phyloP scores from a whole-genome alignment of 805 yeast genomes.

The Wickerhamomyces bovis region DNA sequence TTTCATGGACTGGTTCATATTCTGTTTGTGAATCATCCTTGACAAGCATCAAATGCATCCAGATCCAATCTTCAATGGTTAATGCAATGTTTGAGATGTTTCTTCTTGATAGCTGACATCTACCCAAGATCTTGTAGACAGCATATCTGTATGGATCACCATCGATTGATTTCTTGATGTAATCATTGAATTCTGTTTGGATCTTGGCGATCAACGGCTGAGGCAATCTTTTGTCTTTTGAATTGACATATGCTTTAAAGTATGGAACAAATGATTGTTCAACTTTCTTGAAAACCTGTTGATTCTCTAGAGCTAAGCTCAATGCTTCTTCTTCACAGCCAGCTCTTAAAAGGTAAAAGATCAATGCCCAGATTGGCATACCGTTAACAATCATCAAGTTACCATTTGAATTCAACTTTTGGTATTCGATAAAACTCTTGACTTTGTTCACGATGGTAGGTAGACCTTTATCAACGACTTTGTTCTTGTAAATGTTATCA shows the following conservation, averaged over 20 bases:
- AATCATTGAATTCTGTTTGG: conserved; percentile 77
- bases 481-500: conserved; percentile 55
- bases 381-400: conserved; percentile 68
- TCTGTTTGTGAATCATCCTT: conserved; percentile 46
- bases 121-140: conserved; percentile 86
- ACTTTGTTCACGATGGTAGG: conserved; percentile 73
- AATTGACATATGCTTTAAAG: conserved; percentile 60
- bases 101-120: conserved; percentile 66
- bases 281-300: conserved; percentile 71
- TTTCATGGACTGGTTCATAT: conserved; percentile 54
- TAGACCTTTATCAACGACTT: conserved; percentile 52
- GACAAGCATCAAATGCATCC: conserved; percentile 82
- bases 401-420: conserved; percentile 38
- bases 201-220: conserved; percentile 63
- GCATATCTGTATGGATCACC: conserved; percentile 90
- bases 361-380: conserved; percentile 88
- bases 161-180: conserved; percentile 57
- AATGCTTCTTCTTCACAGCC: conserved; percentile 79
- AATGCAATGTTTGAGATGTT: conserved; percentile 60
- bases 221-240: conserved; percentile 50
- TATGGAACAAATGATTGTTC: conserved; percentile 82
- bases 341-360: conserved; percentile 78
- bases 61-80: conserved; percentile 92
- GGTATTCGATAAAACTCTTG: conserved; percentile 48
- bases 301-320: conserved; percentile 55